phyloP scores from a whole-genome alignment of 306 rosid genomes.

The Carpinus viminea region DNA sequence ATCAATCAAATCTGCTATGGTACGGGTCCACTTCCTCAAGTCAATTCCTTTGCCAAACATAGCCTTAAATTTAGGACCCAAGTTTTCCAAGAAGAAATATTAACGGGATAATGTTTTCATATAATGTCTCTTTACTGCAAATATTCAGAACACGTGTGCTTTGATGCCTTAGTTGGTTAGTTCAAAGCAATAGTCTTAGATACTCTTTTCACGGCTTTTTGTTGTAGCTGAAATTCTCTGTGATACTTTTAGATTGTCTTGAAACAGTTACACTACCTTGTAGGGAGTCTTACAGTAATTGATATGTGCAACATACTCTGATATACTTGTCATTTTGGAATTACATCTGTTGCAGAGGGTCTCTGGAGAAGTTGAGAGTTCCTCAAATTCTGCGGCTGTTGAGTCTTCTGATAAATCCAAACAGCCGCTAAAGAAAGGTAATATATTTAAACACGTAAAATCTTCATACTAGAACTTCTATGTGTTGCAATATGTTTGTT shows the following conservation, averaged over 20 bases:
- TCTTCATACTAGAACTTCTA: neutral
- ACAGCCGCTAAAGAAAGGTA: slow-evolving; percentile 77
- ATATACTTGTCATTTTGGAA: slow-evolving; percentile 9
- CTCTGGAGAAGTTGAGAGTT: slow-evolving; percentile 49
- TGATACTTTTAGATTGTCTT: slow-evolving; percentile 1
- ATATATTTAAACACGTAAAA: slow-evolving; percentile 17
- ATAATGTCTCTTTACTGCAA: neutral
- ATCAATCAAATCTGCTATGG: too few relatives aligned
- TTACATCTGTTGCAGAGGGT: slow-evolving; percentile 47
- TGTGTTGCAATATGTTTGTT: neutral
- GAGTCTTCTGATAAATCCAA: slow-evolving; percentile 53
- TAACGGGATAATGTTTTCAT: too few relatives aligned
- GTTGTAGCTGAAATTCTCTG: neutral
- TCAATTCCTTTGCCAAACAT: too few relatives aligned
- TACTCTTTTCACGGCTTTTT: neutral
- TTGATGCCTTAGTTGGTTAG: neutral
- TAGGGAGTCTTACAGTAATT: slow-evolving; percentile 6
- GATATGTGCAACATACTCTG: slow-evolving; percentile 14
- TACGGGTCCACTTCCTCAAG: too few relatives aligned
- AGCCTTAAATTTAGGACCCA: neutral
- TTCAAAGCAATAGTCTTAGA: neutral
- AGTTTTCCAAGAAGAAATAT: neutral
- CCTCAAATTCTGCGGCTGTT: slow-evolving; percentile 52
- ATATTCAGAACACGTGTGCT: neutral
- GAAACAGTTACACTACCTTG: neutral